Conservation (phyloP, 1,139 yeast species). For the Meyerozyma sp. region DNA sequence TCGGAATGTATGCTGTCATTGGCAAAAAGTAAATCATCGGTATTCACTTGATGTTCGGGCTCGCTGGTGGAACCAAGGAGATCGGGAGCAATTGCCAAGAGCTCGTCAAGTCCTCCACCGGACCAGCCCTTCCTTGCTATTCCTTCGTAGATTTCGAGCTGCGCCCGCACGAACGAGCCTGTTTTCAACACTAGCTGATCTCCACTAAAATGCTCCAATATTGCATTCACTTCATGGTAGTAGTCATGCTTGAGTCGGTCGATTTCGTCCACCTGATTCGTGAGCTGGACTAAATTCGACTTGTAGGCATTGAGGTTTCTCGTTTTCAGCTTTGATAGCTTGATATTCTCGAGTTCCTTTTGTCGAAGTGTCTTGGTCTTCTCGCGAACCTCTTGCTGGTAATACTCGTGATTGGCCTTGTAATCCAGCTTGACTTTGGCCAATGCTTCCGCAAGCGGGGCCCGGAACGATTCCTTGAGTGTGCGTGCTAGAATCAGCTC, state of each 20-base stretch:
- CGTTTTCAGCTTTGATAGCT: conserved; percentile 50
- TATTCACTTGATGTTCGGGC: not conserved
- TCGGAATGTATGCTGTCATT: not conserved
- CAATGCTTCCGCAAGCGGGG: conserved; percentile 46
- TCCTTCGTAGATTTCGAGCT: conserved; percentile 74
- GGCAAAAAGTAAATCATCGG: not conserved
- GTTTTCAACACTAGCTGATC: conserved; percentile 48
- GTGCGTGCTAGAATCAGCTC: conserved; percentile 64
- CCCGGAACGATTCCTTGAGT: conserved; percentile 47
- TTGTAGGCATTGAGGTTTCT: conserved; percentile 63
- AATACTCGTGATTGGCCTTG: conserved; percentile 43
- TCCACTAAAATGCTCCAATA: conserved; percentile 39
- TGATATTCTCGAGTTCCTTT: conserved; percentile 53
- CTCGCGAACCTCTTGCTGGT: conserved; percentile 47
- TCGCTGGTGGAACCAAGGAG: conserved; percentile 27
- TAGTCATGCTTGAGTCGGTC: conserved; percentile 73
- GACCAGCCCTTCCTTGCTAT: conserved; percentile 83
- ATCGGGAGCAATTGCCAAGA: conserved; percentile 51
- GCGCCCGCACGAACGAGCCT: conserved; percentile 69
- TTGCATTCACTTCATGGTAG: conserved; percentile 58
- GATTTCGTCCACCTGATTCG: conserved; percentile 72
- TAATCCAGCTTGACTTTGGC: conserved; percentile 34
- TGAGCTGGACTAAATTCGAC: conserved; percentile 58
- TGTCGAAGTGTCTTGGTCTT: conserved; percentile 46
- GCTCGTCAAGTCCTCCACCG: conserved; percentile 76